phyloP scores from a whole-genome alignment of 2,329 filamentous ascomycete genomes.

The Setomelanomma holmii region DNA sequence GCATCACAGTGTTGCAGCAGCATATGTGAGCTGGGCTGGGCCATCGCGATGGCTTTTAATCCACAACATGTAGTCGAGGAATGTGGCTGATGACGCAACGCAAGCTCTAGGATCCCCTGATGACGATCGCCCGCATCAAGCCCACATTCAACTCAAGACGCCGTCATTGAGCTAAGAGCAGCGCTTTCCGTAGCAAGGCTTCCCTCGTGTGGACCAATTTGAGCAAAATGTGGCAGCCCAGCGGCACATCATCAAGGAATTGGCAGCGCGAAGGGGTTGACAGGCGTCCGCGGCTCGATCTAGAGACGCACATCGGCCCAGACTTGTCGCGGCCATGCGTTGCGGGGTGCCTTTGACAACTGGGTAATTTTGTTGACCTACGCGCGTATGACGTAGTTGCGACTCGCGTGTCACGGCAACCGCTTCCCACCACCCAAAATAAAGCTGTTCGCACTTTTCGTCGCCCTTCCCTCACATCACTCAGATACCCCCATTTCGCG shows the following conservation, averaged over 20 bases:
- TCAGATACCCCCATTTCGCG: slow-evolving; percentile 11
- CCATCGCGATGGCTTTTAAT: background rate
- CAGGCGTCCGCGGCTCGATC: slow-evolving; percentile 3
- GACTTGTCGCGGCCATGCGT: background rate
- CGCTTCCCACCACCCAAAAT: slow-evolving; percentile 21
- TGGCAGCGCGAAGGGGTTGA: background rate
- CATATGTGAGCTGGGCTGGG: background rate
- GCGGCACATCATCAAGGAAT: background rate
- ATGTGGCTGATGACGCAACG: slow-evolving; percentile 27
- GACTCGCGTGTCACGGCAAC: slow-evolving; percentile 16
- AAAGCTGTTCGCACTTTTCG: slow-evolving; percentile 23
- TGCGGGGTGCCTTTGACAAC: slow-evolving; percentile 1
- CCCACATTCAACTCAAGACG: slow-evolving; percentile 1
- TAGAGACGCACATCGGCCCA: background rate
- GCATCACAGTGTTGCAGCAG: too few relatives aligned
- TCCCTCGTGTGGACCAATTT: background rate
- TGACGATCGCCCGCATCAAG: slow-evolving; percentile 7
- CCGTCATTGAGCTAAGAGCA: slow-evolving; percentile 2
- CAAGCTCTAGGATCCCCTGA: slow-evolving; percentile 8
- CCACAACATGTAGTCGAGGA: background rate
- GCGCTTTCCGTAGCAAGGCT: slow-evolving; percentile 1
- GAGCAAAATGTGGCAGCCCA: background rate
- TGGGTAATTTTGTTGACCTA: slow-evolving; percentile 5
- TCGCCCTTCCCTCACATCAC: slow-evolving; percentile 6
- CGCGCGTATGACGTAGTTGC: slow-evolving; percentile 12